These are phyloP conservation scores for Trichoderma sp. DNA, from an alignment of 2,329 filamentous ascomycete species.

Conservation along the genomic window DNA sequence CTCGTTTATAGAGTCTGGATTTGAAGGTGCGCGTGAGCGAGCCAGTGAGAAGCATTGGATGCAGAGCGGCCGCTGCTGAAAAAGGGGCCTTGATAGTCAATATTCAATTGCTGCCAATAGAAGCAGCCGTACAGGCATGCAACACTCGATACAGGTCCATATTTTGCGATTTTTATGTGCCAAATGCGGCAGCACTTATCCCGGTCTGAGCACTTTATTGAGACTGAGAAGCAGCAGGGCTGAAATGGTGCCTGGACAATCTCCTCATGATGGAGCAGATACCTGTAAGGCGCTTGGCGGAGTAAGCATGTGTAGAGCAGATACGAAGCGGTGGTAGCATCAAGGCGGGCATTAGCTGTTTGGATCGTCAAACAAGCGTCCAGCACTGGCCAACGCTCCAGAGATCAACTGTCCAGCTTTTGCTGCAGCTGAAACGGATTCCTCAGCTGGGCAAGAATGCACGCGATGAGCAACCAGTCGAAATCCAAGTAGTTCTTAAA, in stretches of 20 bases:
- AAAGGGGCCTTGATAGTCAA: neutral
- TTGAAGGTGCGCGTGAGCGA: neutral
- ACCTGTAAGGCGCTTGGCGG: neutral
- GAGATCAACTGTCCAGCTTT: neutral
- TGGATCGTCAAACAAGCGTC: neutral
- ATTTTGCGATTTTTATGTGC: slow-evolving; percentile 1
- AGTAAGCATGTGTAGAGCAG: neutral
- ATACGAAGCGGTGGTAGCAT: slow-evolving; percentile 1
- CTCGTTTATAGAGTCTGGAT: neutral
- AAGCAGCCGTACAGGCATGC: neutral
- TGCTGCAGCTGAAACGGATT: neutral
- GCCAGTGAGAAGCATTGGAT: neutral
- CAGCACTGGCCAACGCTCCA: neutral
- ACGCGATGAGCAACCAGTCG: neutral
- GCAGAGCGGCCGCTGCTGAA: neutral
- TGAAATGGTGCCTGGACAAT: neutral
- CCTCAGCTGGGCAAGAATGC: neutral
- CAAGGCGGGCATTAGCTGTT: neutral
- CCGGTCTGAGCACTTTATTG: neutral
- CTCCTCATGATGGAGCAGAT: neutral
- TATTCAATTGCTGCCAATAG: neutral
- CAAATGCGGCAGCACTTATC: neutral
- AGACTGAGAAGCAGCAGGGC: neutral
- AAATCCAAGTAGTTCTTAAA: neutral
- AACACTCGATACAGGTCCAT: neutral